phyloP scores from a whole-genome alignment of 2,329 filamentous ascomycete genomes.

The Zymoseptoria passerinii region DNA sequence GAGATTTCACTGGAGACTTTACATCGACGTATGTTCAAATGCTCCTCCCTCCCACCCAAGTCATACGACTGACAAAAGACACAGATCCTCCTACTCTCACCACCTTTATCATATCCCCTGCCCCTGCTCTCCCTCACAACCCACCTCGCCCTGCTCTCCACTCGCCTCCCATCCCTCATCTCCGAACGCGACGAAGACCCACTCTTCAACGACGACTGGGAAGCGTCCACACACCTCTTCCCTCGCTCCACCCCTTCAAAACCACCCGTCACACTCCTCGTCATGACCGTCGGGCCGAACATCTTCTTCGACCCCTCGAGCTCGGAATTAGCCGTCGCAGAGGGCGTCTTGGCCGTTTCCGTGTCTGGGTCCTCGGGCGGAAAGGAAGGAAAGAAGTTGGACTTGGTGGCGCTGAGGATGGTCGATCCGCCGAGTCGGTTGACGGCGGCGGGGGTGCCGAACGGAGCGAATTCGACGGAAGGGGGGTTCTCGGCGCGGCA shows the following conservation, averaged over 20 bases:
- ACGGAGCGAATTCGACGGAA: constrained; percentile 39
- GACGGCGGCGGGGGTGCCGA: constrained; percentile 42
- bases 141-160: constrained; percentile 83
- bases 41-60: not conserved
- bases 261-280: constrained; percentile 83
- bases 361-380: constrained; percentile 44
- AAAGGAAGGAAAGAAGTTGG: constrained; percentile 11
- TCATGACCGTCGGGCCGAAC: constrained; percentile 77
- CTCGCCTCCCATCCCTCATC: constrained; percentile 72
- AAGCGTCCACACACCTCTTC: constrained; percentile 70
- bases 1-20: constrained; percentile 93
- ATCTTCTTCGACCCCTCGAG: constrained; percentile 88
- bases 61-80: not conserved
- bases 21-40: constrained; percentile 66
- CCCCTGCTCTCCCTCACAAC: constrained; percentile 87
- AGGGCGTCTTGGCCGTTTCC: constrained; percentile 79
- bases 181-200: constrained; percentile 93
- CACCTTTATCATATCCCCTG: constrained; percentile 83
- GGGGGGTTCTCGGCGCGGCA: constrained; percentile 35
- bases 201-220: constrained; percentile 97
- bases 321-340: constrained; percentile 89
- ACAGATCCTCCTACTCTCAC: constrained; percentile 86
- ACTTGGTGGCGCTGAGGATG: constrained; percentile 39
- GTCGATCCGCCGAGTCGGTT: constrained; percentile 44
- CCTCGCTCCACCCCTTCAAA: constrained; percentile 40